Evolutionary conservation across 1,284 basidiomycete species (phyloP).

Genomic region (Hymenochaete sp.): DNA sequence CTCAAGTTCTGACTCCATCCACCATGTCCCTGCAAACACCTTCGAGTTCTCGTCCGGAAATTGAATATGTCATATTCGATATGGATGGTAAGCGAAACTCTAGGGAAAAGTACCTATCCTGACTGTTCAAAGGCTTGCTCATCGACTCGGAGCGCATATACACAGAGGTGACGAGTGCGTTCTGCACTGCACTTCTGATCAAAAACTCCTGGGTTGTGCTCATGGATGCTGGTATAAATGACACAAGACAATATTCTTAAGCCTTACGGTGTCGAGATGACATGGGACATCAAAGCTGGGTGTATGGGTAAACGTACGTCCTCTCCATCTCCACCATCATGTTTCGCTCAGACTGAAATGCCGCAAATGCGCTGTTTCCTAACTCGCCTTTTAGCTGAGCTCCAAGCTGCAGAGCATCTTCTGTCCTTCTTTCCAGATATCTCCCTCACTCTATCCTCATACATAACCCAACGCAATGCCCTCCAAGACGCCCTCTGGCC

Average conservation of each 20-base stretch:
- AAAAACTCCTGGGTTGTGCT: not conserved
- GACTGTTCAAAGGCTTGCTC: conserved; percentile 35
- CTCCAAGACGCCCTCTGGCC: conserved; percentile 61
- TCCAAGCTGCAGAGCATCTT: conserved; percentile 52
- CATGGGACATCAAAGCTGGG: conserved; percentile 76
- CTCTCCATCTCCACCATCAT: not conserved
- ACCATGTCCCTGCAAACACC: conserved; percentile 26
- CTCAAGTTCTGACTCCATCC: no score
- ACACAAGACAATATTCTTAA: conserved; percentile 58
- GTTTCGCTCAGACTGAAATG: not conserved
- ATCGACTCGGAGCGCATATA: conserved; percentile 69
- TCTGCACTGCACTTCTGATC: conserved; percentile 1
- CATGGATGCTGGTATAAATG: not conserved
- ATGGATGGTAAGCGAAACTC: conserved; percentile 54
- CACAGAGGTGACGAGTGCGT: conserved; percentile 65
- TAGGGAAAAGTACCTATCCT: not conserved
- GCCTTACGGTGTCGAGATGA: conserved; percentile 67
- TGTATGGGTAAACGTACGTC: conserved; percentile 74
- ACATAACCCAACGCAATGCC: conserved; percentile 44
- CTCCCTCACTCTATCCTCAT: conserved; percentile 48
- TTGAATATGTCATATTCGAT: conserved; percentile 74
- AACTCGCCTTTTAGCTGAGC: conserved; percentile 42
- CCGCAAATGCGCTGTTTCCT: not conserved
- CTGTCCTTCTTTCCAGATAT: conserved; percentile 70
- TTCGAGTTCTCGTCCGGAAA: conserved; percentile 27